Percentiles rank a stretch among this genome's conserved stretches.
Evolutionary conservation across 495 filamentous ascomycete species (phyloP).

Genomic region (Saxophila tyrrhenica): DNA sequence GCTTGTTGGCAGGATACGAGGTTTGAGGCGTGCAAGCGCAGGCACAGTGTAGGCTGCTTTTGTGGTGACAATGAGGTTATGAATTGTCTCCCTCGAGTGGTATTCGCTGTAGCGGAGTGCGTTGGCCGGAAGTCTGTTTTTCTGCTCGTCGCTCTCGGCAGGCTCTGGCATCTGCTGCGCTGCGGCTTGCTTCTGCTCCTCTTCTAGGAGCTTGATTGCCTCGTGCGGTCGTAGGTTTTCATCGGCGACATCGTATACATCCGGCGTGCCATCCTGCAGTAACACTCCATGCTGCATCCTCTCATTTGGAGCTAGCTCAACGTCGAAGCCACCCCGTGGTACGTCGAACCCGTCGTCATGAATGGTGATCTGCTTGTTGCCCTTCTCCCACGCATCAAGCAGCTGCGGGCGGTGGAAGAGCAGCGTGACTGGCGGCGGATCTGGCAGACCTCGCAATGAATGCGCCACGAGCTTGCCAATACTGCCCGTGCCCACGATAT

Average conservation of each 20-base stretch:
- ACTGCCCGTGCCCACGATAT: slow-evolving; percentile 49
- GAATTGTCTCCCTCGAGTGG: slow-evolving; percentile 40
- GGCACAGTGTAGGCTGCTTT: slow-evolving; percentile 46
- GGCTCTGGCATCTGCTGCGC: too few species aligned
- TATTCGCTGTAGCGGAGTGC: too few species aligned
- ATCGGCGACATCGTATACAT: slow-evolving; percentile 7
- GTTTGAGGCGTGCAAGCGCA: slow-evolving; percentile 45
- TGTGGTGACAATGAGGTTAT: slow-evolving; percentile 64
- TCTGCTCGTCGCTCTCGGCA: not conserved
- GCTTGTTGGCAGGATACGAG: slow-evolving; percentile 58
- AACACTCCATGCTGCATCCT: slow-evolving; percentile 14
- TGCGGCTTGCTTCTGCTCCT: not conserved
- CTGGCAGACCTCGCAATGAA: slow-evolving; percentile 41
- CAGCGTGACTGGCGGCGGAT: slow-evolving; percentile 50
- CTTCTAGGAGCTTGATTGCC: slow-evolving; percentile 2
- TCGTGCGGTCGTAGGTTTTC: slow-evolving; percentile 9
- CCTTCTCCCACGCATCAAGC: slow-evolving; percentile 28
- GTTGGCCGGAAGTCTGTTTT: too few species aligned
- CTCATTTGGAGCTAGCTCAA: slow-evolving; percentile 31
- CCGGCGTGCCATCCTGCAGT: not conserved
- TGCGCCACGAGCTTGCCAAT: slow-evolving; percentile 51
- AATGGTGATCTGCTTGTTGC: slow-evolving; percentile 28
- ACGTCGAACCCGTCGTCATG: slow-evolving; percentile 31
- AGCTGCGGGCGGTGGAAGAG: slow-evolving; percentile 37
- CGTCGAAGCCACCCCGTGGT: slow-evolving; percentile 36